A percentile compares a stretch with the other conserved stretches of the same genome.
phyloP scores from a whole-genome alignment of 1,139 yeast genomes.

The Saccharomyces hybrid region DNA sequence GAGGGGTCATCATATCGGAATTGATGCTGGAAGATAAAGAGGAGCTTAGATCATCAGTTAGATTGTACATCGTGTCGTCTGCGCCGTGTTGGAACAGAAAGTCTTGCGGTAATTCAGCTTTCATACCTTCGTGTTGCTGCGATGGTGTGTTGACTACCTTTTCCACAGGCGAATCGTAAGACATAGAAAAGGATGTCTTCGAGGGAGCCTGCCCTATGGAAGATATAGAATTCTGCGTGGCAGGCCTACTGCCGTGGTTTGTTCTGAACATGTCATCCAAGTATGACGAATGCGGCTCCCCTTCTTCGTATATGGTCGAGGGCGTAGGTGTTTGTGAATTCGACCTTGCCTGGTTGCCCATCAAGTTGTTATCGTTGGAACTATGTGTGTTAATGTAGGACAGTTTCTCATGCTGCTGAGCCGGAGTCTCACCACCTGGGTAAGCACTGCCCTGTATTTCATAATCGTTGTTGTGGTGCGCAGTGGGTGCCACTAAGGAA shows the following conservation, averaged over 20 bases:
- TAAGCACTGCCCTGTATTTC: constrained; percentile 8
- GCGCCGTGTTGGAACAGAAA: background rate
- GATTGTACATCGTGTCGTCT: constrained; percentile 17
- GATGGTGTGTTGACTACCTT: background rate
- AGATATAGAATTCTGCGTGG: background rate
- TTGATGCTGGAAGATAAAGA: constrained; percentile 26
- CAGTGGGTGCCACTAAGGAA: background rate
- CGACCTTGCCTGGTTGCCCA: background rate
- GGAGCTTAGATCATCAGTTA: constrained; percentile 25
- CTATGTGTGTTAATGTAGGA: constrained; percentile 10
- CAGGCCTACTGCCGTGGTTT: background rate
- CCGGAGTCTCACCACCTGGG: constrained; percentile 16
- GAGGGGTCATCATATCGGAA: constrained; percentile 21
- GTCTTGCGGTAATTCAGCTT: constrained; percentile 1
- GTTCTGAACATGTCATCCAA: constrained; percentile 21
- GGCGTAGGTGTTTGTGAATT: background rate
- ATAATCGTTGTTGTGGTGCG: background rate
- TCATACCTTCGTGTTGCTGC: background rate
- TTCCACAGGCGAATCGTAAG: background rate
- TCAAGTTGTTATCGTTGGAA: background rate
- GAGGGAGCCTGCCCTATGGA: background rate
- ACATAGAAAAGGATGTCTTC: background rate
- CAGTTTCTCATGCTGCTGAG: constrained; percentile 22
- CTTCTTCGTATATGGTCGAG: background rate
- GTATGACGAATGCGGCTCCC: constrained; percentile 11